phyloP scores from a whole-genome alignment of 495 filamentous ascomycete species.

The Lasiosphaeris hirsuta region DNA sequence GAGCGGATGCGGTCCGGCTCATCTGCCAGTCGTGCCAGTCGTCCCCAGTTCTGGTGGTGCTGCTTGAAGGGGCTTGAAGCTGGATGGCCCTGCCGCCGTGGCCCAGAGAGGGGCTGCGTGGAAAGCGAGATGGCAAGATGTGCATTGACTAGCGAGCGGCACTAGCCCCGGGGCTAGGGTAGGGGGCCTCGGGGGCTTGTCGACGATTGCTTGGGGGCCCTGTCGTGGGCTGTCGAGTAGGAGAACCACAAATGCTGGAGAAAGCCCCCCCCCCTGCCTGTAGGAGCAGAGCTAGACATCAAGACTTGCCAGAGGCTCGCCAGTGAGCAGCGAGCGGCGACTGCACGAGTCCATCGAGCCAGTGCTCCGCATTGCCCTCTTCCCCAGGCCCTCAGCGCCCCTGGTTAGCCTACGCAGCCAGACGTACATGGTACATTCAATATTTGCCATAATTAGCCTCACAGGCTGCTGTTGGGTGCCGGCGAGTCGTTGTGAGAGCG shows the following conservation, averaged over 20 bases:
- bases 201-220: background rate
- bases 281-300: slow-evolving; percentile 26
- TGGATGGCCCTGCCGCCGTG: background rate
- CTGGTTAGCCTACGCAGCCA: slow-evolving; percentile 29
- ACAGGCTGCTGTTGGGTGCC: slow-evolving; percentile 17
- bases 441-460: slow-evolving; percentile 41
- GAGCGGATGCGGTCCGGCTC: slow-evolving; percentile 25
- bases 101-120: slow-evolving; percentile 12
- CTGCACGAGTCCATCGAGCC: too few relatives aligned
- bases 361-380: too few relatives aligned
- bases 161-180: slow-evolving; percentile 19
- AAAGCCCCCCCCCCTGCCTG: slow-evolving; percentile 20
- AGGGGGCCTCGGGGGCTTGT: slow-evolving; percentile 15
- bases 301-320: too few relatives aligned
- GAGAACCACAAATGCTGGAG: slow-evolving; percentile 18
- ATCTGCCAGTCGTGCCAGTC: slow-evolving; percentile 3
- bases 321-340: too few relatives aligned
- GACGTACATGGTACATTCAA: slow-evolving; percentile 34
- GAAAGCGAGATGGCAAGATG: slow-evolving; percentile 28
- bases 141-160: slow-evolving; percentile 27
- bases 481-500: slow-evolving; percentile 21
- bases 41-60: background rate
- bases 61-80: slow-evolving; percentile 2
- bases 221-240: slow-evolving; percentile 17
- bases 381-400: slow-evolving; percentile 18